Evolutionary conservation across 768 basidiomycete genomes (phyloP), one percentile per base, ranked within the genome.

Genomic region (Hysterangium stoloniferum): DNA sequence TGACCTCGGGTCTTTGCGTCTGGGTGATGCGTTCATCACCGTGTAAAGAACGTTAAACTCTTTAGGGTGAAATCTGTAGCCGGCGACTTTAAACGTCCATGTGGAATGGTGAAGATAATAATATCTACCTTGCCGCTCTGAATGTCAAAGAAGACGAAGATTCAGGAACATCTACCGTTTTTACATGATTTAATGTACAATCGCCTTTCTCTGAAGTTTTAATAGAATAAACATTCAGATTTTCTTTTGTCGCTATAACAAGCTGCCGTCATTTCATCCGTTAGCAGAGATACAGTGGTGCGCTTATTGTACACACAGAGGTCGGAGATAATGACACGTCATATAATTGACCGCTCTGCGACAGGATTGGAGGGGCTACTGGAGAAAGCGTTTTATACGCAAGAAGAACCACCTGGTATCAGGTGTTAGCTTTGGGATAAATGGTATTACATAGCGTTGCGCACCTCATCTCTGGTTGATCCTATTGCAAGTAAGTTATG

Each of bases 331-430:
- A 87, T 6, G 88, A 76, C 15, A 79, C 80, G 59, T 95, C 93
- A 53, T 90, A 95, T 38, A 98, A 80, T 64, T 96, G 92, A 40
- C 82, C 83, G 11, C 78, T 77, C 13, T 79, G 71, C 37, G 80
- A 69, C 37, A 60, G 62, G 36, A 88, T 69, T 4, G 79, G 62
- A 19, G 64, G 63, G 13, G 71, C 74, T 20, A 68, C 66, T 29
- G 56, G 68, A 28, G 62, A 58, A 25, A 90, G 69, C 9, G 75
- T 70, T 2, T 84, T 82, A 56, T 76, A 86, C 5, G 73, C 67
- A 3, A 90, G 71, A n/a, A 94, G 61, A 2, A 80, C 74, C 6
- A 91, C 68, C 78, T 85, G 54, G 33, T 12, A 55, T 22, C 22
- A 29, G n/a, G 45, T 25, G 32, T 55, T 48, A 25, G 65, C 38